A percentile compares a stretch with the other conserved stretches of the same genome.
phyloP scores from a whole-genome alignment of 2,329 filamentous ascomycete species.

The Colletotrichum truncatum region DNA sequence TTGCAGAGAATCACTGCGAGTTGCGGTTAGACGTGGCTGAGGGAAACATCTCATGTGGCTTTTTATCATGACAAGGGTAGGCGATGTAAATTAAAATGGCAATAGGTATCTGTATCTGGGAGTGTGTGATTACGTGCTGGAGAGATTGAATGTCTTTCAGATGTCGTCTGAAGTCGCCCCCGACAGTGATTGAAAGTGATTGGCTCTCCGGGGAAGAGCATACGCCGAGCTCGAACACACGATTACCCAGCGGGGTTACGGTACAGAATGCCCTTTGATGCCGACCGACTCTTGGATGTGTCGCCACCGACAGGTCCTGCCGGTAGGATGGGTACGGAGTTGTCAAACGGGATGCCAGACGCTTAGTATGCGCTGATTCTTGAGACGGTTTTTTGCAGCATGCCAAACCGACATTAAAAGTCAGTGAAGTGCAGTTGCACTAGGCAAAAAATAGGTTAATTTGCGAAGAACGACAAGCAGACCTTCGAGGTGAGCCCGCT shows the following conservation, averaged over 20 bases:
- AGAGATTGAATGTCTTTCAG: neutral
- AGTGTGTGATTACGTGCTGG: too few relatives aligned
- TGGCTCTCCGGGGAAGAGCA: neutral
- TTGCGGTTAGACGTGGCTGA: slow-evolving; percentile 12
- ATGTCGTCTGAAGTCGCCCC: neutral
- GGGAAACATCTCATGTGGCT: slow-evolving; percentile 1
- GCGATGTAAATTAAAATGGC: neutral
- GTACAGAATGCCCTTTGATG: neutral
- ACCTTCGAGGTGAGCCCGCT: neutral
- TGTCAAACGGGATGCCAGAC: neutral
- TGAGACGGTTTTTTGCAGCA: neutral
- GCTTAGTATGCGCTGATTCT: neutral
- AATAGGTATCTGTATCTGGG: neutral
- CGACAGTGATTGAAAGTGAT: neutral
- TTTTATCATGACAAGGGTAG: neutral
- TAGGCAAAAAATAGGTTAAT: slow-evolving; percentile 6
- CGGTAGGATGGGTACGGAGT: neutral
- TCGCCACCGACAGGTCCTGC: neutral
- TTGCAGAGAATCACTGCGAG: neutral
- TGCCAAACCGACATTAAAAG: neutral
- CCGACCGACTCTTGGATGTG: neutral
- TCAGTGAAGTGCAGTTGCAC: neutral
- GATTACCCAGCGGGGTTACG: neutral
- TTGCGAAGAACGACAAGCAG: slow-evolving; percentile 1
- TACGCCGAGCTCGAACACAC: neutral